Evolutionary conservation across 768 basidiomycete genomes (phyloP).

Genomic region (Phaeotremella fagi): DNA sequence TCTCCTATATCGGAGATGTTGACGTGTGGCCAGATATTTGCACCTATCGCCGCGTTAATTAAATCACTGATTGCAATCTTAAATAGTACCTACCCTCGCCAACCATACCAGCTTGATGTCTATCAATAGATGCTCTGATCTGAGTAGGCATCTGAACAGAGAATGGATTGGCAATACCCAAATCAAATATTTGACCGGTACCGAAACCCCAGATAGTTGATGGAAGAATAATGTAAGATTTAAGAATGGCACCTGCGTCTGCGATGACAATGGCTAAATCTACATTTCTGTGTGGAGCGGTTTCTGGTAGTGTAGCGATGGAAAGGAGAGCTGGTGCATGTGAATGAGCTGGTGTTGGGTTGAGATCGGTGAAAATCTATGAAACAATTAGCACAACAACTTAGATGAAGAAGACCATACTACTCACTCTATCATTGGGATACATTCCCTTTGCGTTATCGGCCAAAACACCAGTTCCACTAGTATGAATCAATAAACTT

Average conservation of each 20-base stretch:
- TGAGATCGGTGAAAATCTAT: slow-evolving; percentile 45
- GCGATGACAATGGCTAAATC: slow-evolving; percentile 42
- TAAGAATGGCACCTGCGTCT: slow-evolving; percentile 32
- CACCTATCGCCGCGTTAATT: slow-evolving; percentile 10
- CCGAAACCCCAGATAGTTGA: slow-evolving; percentile 46
- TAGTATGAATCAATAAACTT: slow-evolving; percentile 42
- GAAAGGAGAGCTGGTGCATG: slow-evolving; percentile 30
- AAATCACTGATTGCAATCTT: background rate
- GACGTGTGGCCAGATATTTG: slow-evolving; percentile 44
- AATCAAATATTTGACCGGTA: slow-evolving; percentile 32
- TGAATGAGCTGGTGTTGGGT: slow-evolving; percentile 31
- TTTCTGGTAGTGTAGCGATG: slow-evolving; percentile 34
- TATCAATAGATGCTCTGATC: slow-evolving; percentile 36
- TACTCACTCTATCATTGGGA: slow-evolving; percentile 32
- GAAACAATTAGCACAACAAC: background rate
- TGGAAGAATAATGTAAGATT: slow-evolving; percentile 44
- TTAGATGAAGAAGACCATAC: background rate
- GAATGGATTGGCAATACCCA: slow-evolving; percentile 38
- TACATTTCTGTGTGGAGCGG: slow-evolving; percentile 41
- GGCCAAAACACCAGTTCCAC: slow-evolving; percentile 39
- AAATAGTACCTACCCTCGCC: slow-evolving; percentile 35
- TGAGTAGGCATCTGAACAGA: slow-evolving; percentile 42
- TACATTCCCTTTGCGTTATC: slow-evolving; percentile 40
- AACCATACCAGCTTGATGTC: slow-evolving; percentile 38
- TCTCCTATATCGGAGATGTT: slow-evolving; percentile 36